Base-by-base conservation (phyloP, 1,284 basidiomycete genomes). In the Phylloporus gajari region DNA sequence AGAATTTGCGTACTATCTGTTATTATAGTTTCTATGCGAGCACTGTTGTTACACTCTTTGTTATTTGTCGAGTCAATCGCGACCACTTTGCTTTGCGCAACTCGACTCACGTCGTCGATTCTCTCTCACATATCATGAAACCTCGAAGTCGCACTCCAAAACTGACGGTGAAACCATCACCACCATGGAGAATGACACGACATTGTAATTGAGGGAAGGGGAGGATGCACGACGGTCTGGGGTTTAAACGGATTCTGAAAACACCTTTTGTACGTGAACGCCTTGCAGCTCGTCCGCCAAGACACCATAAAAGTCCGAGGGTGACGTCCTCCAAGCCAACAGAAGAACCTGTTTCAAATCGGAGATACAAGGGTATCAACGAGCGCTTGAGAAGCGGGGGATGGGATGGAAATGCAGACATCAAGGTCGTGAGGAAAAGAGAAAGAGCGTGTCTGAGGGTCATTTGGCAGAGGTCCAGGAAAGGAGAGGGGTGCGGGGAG, bases 321-420 rank as follows among this genome's bases (percentile, higher is more conserved):
- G 69, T 12, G 72, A 67, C 42, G 71, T 13, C 15, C 25, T 53
- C 93, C 65, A 96, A 85, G 3, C 91, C 93, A 7, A 90, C 88
- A 0, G 91, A 93, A 42, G 88, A 88, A 17, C 97, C 97, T 12
- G 93, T 88, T 0, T 96, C 94, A 81, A 97, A 98, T 68, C 91
- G 87, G 61, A 98, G 90, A 81, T 97, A 98, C 23, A 35, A 97
- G 85, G 32, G 97, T 89, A 66, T 90, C 85, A 1, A 89, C 86
- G 32, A 97, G 86, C 0, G 94, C 92, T 75, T 95, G 92, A 2
- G 93, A 89, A 30, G 94, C 91, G 40, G 97, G 82, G 19, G 91
- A 88, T 1, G 94, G 93, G 35, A 97, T 93, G 58, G 93, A 94
- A 46, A 98, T 91, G 82, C 96, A 98, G 60, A 94, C 89, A 1